A percentile compares a stretch with the other conserved stretches of the same genome.
These are phyloP conservation scores for Trametes coccinea DNA, from an alignment of 768 basidiomycete species.

Conservation along the genomic window DNA sequence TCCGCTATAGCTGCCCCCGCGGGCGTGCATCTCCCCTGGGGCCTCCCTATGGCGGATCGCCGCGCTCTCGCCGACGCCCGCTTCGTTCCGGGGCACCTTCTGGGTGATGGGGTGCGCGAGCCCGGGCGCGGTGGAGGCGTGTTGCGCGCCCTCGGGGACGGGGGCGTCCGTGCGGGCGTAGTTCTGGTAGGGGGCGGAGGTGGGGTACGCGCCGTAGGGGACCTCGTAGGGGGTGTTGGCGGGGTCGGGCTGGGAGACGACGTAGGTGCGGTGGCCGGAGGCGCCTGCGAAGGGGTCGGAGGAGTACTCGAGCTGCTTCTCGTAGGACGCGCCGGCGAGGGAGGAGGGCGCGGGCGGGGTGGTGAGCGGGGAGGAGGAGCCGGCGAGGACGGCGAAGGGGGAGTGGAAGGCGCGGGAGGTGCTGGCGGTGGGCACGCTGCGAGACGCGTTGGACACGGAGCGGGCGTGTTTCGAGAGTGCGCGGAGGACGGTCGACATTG, in stretches of 20 bases:
- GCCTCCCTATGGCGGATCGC: constrained; percentile 44
- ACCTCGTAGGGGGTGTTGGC: constrained; percentile 62
- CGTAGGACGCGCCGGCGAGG: constrained; percentile 43
- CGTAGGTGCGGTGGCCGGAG: constrained; percentile 60
- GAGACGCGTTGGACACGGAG: constrained; percentile 29
- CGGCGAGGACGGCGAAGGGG: constrained; percentile 55
- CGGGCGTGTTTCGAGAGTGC: constrained; percentile 32
- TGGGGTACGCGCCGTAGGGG: constrained; percentile 62
- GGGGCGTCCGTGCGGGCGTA: constrained; percentile 44
- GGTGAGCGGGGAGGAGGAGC: constrained; percentile 36
- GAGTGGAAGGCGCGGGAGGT: constrained; percentile 61
- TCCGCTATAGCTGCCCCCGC: constrained; percentile 46
- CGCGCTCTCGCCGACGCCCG: constrained; percentile 50
- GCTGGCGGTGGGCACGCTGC: constrained; percentile 21
- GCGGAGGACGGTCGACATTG: constrained; percentile 35
- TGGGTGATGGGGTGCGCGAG: constrained; percentile 48
- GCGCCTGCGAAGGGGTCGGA: constrained; percentile 47
- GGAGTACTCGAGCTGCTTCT: constrained; percentile 59
- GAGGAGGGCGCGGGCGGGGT: constrained; percentile 33
- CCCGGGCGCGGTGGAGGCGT: constrained; percentile 43
- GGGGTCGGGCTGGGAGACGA: constrained; percentile 73
- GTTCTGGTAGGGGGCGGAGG: constrained; percentile 41
- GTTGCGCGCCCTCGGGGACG: constrained; percentile 36
- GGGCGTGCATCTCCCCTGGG: constrained; percentile 47
- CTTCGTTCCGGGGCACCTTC: constrained; percentile 41